phyloP scores from a whole-genome alignment of 2,329 filamentous ascomycete species.

The Phyllosticta paracitricarpa region DNA sequence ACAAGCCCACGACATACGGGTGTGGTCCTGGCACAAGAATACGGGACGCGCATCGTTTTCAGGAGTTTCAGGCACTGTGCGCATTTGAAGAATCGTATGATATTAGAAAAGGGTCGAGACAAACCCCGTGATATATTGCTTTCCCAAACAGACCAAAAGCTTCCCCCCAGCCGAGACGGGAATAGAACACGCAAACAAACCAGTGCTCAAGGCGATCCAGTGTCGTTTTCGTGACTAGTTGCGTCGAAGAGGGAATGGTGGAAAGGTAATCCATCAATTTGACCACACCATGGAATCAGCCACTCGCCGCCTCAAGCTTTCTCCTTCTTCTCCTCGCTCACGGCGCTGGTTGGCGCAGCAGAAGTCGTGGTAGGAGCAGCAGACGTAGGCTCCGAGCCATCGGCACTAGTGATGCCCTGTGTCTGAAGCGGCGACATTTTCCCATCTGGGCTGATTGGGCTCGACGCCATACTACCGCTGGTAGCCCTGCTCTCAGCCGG shows the following conservation, averaged over 20 bases:
- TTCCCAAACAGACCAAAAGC: background rate
- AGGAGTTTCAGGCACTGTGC: background rate
- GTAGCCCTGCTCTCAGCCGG: conserved; percentile 26
- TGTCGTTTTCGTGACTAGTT: background rate
- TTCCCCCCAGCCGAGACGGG: background rate
- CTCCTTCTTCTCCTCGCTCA: conserved; percentile 21
- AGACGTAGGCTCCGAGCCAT: conserved; percentile 11
- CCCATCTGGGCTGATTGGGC: conserved; percentile 10
- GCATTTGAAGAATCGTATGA: background rate
- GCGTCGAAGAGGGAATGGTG: background rate
- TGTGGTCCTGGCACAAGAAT: background rate
- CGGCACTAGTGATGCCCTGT: conserved; percentile 19
- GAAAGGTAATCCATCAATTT: background rate
- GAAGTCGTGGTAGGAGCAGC: background rate
- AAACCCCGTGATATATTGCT: background rate
- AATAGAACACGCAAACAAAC: background rate
- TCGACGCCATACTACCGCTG: conserved; percentile 14
- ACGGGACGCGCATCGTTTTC: background rate
- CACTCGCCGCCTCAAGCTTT: conserved; percentile 14
- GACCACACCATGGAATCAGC: background rate
- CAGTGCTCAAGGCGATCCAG: background rate
- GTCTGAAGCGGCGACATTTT: conserved; percentile 23
- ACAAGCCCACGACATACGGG: background rate
- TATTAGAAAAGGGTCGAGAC: background rate
- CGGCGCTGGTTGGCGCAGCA: conserved; percentile 15